Percentiles rank a stretch among this genome's conserved stretches.
phyloP scores from a whole-genome alignment of 2,329 filamentous ascomycete species.

The Pseudocercospora eumusae region DNA sequence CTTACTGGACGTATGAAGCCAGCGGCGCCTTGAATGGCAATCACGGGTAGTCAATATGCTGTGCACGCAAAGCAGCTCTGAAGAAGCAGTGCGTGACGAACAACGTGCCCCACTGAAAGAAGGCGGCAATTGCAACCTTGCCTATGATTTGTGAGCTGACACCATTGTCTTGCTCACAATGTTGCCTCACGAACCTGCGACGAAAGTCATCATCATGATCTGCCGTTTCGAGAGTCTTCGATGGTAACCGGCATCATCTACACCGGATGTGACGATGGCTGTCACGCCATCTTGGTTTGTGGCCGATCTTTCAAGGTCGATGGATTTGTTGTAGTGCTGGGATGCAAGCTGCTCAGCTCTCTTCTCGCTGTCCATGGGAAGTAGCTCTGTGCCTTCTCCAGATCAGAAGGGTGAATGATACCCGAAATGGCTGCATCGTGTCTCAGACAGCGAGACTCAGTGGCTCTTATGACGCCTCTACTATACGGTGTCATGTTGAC shows the following conservation, averaged over 20 bases:
- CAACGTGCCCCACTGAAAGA: constrained; percentile 37
- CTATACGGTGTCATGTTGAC: background rate
- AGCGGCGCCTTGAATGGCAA: constrained; percentile 36
- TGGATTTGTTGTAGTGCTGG: background rate
- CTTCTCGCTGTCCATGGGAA: background rate
- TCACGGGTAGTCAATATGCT: constrained; percentile 31
- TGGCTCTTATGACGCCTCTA: background rate
- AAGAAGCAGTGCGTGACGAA: constrained; percentile 36
- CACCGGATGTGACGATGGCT: constrained; percentile 16
- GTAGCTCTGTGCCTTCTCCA: background rate
- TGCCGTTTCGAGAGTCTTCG: constrained; percentile 39
- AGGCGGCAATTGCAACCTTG: constrained; percentile 39
- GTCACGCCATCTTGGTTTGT: constrained; percentile 13
- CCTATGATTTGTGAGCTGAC: constrained; percentile 11
- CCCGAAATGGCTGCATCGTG: background rate
- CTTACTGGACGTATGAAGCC: constrained; percentile 33
- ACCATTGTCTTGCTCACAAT: background rate
- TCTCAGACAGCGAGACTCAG: background rate
- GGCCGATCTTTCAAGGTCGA: constrained; percentile 16
- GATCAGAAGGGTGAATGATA: background rate
- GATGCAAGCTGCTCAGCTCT: background rate
- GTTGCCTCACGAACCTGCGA: constrained; percentile 27
- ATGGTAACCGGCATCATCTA: constrained; percentile 37
- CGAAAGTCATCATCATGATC: constrained; percentile 46
- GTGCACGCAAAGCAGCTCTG: constrained; percentile 34